phyloP scores from a whole-genome alignment of 768 basidiomycete genomes.

The Tulasnella sp. region DNA sequence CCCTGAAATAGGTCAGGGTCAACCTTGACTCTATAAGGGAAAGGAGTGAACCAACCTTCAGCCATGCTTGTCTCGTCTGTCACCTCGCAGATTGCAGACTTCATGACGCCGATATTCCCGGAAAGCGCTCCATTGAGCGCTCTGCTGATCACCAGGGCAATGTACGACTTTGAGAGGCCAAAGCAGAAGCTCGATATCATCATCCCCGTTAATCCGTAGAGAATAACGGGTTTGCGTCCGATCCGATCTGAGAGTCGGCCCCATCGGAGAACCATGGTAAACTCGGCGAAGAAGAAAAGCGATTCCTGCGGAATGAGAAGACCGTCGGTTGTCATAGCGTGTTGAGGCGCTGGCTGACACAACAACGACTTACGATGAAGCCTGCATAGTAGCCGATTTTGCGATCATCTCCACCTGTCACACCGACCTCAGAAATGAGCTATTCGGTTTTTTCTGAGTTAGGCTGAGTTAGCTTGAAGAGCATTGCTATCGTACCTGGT shows the following conservation, averaged over 20 bases:
- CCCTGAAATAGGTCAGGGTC: not conserved
- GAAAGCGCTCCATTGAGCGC: slow-evolving; percentile 14
- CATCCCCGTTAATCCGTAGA: slow-evolving; percentile 18
- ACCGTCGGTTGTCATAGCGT: too few species aligned
- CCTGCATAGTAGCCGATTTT: slow-evolving; percentile 19
- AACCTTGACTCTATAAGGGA: not conserved
- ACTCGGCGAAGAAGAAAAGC: slow-evolving; percentile 19
- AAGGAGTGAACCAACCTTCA: slow-evolving; percentile 1
- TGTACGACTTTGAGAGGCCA: slow-evolving; percentile 19
- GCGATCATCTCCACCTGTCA: slow-evolving; percentile 16
- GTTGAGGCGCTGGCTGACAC: not conserved
- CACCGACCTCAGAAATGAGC: slow-evolving; percentile 15
- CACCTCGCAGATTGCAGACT: slow-evolving; percentile 17
- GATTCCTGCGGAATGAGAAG: slow-evolving; percentile 8
- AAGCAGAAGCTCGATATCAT: slow-evolving; percentile 18
- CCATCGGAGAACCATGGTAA: slow-evolving; percentile 16
- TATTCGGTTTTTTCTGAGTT: not conserved
- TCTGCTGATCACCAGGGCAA: slow-evolving; percentile 17
- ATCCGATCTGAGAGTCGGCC: slow-evolving; percentile 20
- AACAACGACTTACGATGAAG: slow-evolving; percentile 11
- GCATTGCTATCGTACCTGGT: not conserved
- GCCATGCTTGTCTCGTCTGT: slow-evolving; percentile 14
- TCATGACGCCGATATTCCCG: slow-evolving; percentile 19
- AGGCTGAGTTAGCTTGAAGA: not conserved
- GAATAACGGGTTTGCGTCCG: slow-evolving; percentile 22